Evolutionary conservation across 805 yeast genomes (phyloP), one percentile per base, ranked within the genome.

Genomic region (Nakazawaea molendinolei): DNA sequence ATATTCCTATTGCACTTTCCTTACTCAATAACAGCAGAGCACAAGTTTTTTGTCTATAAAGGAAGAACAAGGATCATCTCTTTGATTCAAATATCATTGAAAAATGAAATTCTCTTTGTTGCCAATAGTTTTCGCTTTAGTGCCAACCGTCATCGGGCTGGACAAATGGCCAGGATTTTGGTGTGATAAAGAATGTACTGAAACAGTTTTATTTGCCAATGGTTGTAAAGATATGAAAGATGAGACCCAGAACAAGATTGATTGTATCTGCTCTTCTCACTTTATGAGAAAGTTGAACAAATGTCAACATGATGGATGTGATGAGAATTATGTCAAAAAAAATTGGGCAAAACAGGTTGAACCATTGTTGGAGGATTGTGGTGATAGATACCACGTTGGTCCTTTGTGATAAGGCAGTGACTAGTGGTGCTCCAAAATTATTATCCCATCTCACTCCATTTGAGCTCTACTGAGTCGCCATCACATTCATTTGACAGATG

Each of bases 181-280:
- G 48, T 45, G 48, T 35, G 48, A 45, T 28, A 45, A 45, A 31
- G 45, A 45, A 22, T 45, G 48, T 34, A 41, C 34, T 21, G 48
- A 45, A 27, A 34, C 47, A 5, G 37, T 40, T 13, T 28, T 41
- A 13, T 45, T 45, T 34, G 48, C 48, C 12, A 34, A 37, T 8
- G 47, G 38, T 16, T 45, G 48, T 31, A 40, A 40, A 21, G 31
- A 40, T 14, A 24, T 34, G 8, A 18, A 34, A 24, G 19, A 39
- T 15, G 15, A 23, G 12, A 23, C 38, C 3, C 16, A 37, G 8
- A 35, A 26, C 14, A 23, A 10, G 9, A 22, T 36, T 23, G 43
- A 40, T 23, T 40, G 44, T 31, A 41, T 34, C 23, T 41, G 44
- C 23, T 41, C 44, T 3, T 38, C 39, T 5, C 42, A 41, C 30